A percentile compares a stretch with the other conserved stretches of the same genome.
phyloP scores from a whole-genome alignment of 75 land plant species.

The Pinus taeda region DNA sequence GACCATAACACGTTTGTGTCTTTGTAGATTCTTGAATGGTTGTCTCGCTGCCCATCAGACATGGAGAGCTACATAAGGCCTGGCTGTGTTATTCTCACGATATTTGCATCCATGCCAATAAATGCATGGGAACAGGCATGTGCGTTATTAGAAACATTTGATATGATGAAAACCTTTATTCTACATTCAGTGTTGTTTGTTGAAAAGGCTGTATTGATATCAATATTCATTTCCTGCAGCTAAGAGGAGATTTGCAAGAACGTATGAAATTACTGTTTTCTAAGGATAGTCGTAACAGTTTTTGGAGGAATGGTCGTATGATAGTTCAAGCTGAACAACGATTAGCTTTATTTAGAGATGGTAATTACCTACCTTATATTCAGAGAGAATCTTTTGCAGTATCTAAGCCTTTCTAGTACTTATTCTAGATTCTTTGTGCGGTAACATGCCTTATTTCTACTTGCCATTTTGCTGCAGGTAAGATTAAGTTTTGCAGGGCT shows the following conservation, averaged over 20 bases:
- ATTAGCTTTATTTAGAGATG: constrained; percentile 26
- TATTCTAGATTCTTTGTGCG: background rate
- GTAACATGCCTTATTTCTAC: constrained; percentile 1
- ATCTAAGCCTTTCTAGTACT: background rate
- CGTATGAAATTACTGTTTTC: constrained; percentile 23
- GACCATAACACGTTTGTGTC: background rate
- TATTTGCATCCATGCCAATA: constrained; percentile 39
- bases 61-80: constrained; percentile 52
- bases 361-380: constrained; percentile 12
- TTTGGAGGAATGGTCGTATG: constrained; percentile 46
- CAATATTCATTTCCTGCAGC: constrained; percentile 9
- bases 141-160: constrained; percentile 6
- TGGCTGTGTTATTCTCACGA: constrained; percentile 40
- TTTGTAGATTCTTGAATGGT: constrained; percentile 37
- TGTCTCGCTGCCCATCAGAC: constrained; percentile 31
- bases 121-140: constrained; percentile 36
- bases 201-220: background rate
- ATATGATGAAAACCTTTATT: background rate
- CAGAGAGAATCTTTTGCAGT: background rate
- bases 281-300: constrained; percentile 7
- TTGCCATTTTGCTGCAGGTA: constrained; percentile 17
- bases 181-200: background rate
- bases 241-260: constrained; percentile 30
- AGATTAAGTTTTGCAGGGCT: constrained; percentile 13
- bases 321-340: constrained; percentile 40